Evolutionary conservation across 116 monocot species (phyloP), one percentile per base, ranked within the genome.

Genomic region (Posidonia oceanica): DNA sequence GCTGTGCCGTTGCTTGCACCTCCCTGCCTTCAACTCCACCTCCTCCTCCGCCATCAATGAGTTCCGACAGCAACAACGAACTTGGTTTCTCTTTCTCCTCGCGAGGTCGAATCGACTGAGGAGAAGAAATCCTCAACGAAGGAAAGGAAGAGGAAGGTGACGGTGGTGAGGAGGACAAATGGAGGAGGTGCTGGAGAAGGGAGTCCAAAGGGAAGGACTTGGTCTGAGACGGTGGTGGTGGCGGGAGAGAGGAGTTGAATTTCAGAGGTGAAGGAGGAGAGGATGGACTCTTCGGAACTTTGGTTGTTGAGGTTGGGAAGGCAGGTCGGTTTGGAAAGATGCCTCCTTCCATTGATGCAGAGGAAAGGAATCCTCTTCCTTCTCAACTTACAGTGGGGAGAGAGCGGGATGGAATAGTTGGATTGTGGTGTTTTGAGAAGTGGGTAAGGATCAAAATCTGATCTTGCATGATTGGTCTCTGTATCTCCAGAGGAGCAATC

Each of bases 141-240:
- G 29, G 55, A 22, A 22, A 52, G 67, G 21, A 48, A 51, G 20
- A 10, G 20, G 18, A 74, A 37, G 54, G 63, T 18, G 72, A 59
- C n/a, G 53, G 61, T 18, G 70, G 53, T 13, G 80, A 66, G 4
- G 79, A 69, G 23, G 82, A 80, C 72, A 91, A 75, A 64, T 75
- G 63, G 36, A 63, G 69, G 69, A 83, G 82, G 2, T 82, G 81
- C 15, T 74, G 78, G 72, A 94, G 83, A 64, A 91, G 85, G 74
- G 88, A 84, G 77, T 88, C 94, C n/a, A 95, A 41, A 40, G 84
- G 86, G 66, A 84, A 55, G 61, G 91, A 70, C 0, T 54, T 66
- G 54, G 85, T 70, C 17, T 78, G 65, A 21, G 88, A 76, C 40
- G 89, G 78, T 0, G 84, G 83, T 2, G 86, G 86, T 7, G 80